Evolutionary conservation across 768 basidiomycete species (phyloP).

Genomic region (Russula sp.): DNA sequence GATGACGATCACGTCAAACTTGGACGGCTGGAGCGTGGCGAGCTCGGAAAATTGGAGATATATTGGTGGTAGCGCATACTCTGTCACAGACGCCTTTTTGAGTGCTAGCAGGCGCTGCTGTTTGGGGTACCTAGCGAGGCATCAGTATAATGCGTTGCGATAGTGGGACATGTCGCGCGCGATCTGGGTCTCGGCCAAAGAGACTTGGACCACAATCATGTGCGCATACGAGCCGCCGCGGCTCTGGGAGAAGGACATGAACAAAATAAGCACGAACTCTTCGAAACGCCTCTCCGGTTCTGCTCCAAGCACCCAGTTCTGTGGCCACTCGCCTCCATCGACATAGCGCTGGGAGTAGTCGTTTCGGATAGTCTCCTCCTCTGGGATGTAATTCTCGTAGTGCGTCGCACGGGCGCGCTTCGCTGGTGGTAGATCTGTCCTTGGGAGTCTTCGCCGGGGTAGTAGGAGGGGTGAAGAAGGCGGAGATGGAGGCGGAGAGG

Average conservation of each 20-base stretch:
- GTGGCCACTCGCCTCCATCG: constrained; percentile 87
- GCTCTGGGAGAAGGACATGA: neutral
- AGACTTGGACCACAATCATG: too few relatives aligned
- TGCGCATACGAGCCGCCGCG: neutral
- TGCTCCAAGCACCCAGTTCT: constrained; percentile 87
- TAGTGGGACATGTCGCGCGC: neutral
- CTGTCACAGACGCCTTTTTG: constrained; percentile 72
- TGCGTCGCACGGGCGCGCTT: constrained; percentile 66
- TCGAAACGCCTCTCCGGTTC: constrained; percentile 84
- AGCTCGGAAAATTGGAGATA: constrained; percentile 61
- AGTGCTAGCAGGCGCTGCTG: constrained; percentile 76
- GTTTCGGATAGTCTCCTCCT: constrained; percentile 95
- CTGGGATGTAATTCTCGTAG: constrained; percentile 78
- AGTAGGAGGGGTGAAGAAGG: constrained; percentile 36
- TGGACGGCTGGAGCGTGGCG: constrained; percentile 47
- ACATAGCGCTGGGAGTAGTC: constrained; percentile 92
- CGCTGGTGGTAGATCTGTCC: constrained; percentile 52
- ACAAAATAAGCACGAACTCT: constrained; percentile 60
- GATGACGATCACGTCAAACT: constrained; percentile 89
- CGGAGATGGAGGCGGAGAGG: constrained; percentile 42
- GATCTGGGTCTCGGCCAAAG: neutral
- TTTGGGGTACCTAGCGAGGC: constrained; percentile 76
- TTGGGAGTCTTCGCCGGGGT: constrained; percentile 34
- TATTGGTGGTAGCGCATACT: constrained; percentile 61
- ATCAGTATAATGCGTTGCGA: neutral